These are phyloP conservation scores for Scytalidium sp. DNA, from an alignment of 2,329 filamentous ascomycete species.

Conservation along the genomic window DNA sequence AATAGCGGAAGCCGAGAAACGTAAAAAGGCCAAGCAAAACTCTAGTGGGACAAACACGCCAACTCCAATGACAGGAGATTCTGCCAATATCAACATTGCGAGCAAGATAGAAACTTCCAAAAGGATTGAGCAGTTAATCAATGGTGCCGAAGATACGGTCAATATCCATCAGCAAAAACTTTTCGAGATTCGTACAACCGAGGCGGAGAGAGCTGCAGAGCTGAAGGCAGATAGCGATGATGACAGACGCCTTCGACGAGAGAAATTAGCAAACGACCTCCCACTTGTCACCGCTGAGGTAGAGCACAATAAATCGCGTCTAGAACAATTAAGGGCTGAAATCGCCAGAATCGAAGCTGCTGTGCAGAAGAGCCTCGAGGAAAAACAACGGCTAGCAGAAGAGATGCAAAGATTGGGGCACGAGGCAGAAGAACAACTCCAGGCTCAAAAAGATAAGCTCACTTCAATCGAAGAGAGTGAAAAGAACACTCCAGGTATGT, in stretches of 20 bases:
- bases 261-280: slow-evolving; percentile 27
- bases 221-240: slow-evolving; percentile 20
- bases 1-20: slow-evolving; percentile 29
- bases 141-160: slow-evolving; percentile 14
- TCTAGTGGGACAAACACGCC: slow-evolving; percentile 25
- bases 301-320: slow-evolving; percentile 20
- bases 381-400: slow-evolving; percentile 28
- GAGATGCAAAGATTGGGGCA: slow-evolving; percentile 29
- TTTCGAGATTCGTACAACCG: slow-evolving; percentile 19
- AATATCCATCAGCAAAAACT: slow-evolving; percentile 20
- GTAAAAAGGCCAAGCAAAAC: slow-evolving; percentile 22
- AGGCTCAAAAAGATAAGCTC: slow-evolving; percentile 30
- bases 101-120: slow-evolving; percentile 22
- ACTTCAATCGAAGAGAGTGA: slow-evolving; percentile 17
- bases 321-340: slow-evolving; percentile 26
- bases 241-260: slow-evolving; percentile 25
- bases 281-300: slow-evolving; percentile 30
- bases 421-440: slow-evolving; percentile 31
- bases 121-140: slow-evolving; percentile 22
- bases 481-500: slow-evolving; percentile 20
- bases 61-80: slow-evolving; percentile 10
- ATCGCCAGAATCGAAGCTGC: slow-evolving; percentile 27
- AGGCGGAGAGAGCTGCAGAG: slow-evolving; percentile 18
- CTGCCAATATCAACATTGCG: slow-evolving; percentile 5
- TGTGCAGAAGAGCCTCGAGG: slow-evolving; percentile 25